These are phyloP conservation scores for Herpetospermum pedunculosum DNA, from an alignment of 306 rosid species.

Conservation along the genomic window DNA sequence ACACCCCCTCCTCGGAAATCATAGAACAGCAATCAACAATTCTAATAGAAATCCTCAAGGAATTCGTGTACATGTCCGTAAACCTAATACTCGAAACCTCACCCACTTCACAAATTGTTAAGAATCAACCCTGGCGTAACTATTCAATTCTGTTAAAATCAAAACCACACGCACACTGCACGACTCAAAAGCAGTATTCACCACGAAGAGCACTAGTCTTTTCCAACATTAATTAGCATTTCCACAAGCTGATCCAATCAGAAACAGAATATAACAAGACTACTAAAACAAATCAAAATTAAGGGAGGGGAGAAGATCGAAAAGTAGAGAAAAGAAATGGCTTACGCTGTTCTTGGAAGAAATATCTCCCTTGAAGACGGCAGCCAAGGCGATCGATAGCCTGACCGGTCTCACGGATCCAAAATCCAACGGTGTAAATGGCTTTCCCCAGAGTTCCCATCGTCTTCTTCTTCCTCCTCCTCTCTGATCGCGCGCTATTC, in stretches of 20 bases:
- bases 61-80: neutral
- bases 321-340: neutral
- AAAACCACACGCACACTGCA: neutral
- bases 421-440: constrained; percentile 84
- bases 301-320: neutral
- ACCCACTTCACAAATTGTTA: neutral
- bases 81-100: neutral
- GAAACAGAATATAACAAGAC: neutral
- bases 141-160: neutral
- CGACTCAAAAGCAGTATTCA: neutral
- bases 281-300: neutral
- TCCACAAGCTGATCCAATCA: neutral
- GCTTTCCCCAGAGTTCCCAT: constrained; percentile 89
- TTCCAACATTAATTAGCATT: neutral
- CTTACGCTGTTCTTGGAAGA: constrained; percentile 82
- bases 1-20: neutral
- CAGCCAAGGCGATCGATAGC: constrained; percentile 90
- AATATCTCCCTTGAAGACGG: constrained; percentile 85
- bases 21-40: neutral
- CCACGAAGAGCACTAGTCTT: neutral
- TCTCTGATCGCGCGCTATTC: neutral
- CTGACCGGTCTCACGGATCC: constrained; percentile 97
- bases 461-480: neutral
- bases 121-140: neutral
- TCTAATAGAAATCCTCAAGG: neutral